phyloP scores from a whole-genome alignment of 176 grass and related monocot genomes.

The Saccharum officinarum region DNA sequence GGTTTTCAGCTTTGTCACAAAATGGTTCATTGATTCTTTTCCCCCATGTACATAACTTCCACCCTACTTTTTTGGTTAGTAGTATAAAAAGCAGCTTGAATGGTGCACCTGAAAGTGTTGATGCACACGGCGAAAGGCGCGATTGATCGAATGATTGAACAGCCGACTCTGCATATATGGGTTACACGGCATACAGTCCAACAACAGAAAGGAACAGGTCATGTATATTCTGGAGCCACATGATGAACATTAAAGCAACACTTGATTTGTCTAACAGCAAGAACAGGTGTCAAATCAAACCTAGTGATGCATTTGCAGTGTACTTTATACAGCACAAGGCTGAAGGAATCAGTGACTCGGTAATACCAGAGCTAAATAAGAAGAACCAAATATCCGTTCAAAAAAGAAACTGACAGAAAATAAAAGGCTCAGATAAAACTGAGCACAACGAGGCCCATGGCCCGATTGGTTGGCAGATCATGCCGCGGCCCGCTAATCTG shows the following conservation, averaged over 20 bases:
- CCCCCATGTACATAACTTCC: constrained; percentile 30
- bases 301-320: not conserved
- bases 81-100: constrained; percentile 13
- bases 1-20: constrained; percentile 10
- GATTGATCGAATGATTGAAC: too few species aligned
- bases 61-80: not conserved
- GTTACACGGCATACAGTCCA: not conserved
- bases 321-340: not conserved
- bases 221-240: not conserved
- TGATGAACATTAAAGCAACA: not conserved
- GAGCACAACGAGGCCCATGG: not conserved
- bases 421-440: not conserved
- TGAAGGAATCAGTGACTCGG: not conserved
- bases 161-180: not conserved
- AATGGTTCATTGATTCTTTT: constrained; percentile 25
- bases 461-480: too few species aligned
- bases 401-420: not conserved
- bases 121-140: too few species aligned
- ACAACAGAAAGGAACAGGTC: not conserved
- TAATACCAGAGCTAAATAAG: not conserved
- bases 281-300: not conserved
- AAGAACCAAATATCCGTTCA: not conserved
- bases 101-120: not conserved
- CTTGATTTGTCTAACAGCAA: not conserved
- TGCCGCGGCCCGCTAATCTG: too few species aligned